Conservation (phyloP, 768 basidiomycete species). For the Lentinula lateritia region DNA sequence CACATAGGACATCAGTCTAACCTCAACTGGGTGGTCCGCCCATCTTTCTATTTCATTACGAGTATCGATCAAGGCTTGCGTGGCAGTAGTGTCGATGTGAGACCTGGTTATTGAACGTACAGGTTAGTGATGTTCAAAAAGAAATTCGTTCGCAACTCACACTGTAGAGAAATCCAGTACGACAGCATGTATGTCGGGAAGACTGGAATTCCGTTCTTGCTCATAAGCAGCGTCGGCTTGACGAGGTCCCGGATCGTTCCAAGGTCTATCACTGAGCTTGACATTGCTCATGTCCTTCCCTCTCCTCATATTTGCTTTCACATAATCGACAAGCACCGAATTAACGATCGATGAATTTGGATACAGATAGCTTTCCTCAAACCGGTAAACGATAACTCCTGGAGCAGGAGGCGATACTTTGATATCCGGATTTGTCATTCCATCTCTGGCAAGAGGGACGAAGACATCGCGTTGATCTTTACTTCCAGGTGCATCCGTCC, state of each 20-base stretch:
- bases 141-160: constrained; percentile 31
- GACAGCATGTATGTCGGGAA: constrained; percentile 75
- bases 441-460: constrained; percentile 62
- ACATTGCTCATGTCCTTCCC: constrained; percentile 70
- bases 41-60: constrained; percentile 85
- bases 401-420: constrained; percentile 74
- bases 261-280: constrained; percentile 69
- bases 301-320: constrained; percentile 70
- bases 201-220: constrained; percentile 42
- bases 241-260: constrained; percentile 88
- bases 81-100: constrained; percentile 87
- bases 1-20: constrained; percentile 18
- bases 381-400: constrained; percentile 87
- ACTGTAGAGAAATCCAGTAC: constrained; percentile 89
- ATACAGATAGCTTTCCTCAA: constrained; percentile 87
- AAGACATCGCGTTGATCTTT: constrained; percentile 68
- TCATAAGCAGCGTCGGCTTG: constrained; percentile 41
- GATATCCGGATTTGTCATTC: constrained; percentile 62
- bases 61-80: constrained; percentile 88
- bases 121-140: not conserved
- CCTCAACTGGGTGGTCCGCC: constrained; percentile 72
- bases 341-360: constrained; percentile 73
- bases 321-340: constrained; percentile 70
- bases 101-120: constrained; percentile 36
- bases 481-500: constrained; percentile 27